Conservation (phyloP, 192 early-diverging fungal genomes). For the Glomus cerebriforme region DNA sequence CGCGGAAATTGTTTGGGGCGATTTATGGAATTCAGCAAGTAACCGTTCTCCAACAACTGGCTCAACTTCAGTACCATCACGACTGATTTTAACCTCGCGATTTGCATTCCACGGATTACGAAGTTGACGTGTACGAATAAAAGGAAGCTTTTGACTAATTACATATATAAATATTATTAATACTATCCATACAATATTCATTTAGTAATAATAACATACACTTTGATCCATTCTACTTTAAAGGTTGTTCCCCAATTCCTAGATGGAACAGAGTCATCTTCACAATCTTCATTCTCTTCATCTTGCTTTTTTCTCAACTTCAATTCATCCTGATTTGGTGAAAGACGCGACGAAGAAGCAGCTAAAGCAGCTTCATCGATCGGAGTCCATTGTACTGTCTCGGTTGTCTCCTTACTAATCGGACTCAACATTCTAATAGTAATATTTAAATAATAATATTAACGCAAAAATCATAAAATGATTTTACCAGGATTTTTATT, state of each 20-base stretch:
- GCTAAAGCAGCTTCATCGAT: slow-evolving; percentile 37
- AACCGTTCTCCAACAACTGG: slow-evolving; percentile 45
- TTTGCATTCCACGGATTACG: slow-evolving; percentile 51
- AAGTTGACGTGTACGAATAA: slow-evolving; percentile 45
- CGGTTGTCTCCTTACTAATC: slow-evolving; percentile 38
- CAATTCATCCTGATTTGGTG: slow-evolving; percentile 33
- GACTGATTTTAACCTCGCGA: slow-evolving; percentile 51
- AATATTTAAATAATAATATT: neutral
- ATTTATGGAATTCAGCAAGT: slow-evolving; percentile 41
- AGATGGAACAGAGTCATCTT: slow-evolving; percentile 35
- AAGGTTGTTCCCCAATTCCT: slow-evolving; percentile 52
- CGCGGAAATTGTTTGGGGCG: neutral
- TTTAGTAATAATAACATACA: slow-evolving; percentile 37
- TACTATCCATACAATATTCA: no score
- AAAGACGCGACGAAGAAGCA: slow-evolving; percentile 31
- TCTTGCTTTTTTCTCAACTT: slow-evolving; percentile 38
- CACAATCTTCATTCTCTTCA: slow-evolving; percentile 42
- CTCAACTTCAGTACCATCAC: slow-evolving; percentile 53
- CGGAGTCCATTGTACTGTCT: slow-evolving; percentile 34
- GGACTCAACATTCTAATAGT: slow-evolving; percentile 39
- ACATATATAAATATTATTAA: neutral
- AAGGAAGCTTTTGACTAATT: slow-evolving; percentile 48
- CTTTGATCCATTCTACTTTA: slow-evolving; percentile 50
- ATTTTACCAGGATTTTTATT: neutral
- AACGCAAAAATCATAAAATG: neutral